Evolutionary conservation across 139 green algal genomes (phyloP), one percentile per base, ranked within the genome.

Genomic region (Chlorella sp.): DNA sequence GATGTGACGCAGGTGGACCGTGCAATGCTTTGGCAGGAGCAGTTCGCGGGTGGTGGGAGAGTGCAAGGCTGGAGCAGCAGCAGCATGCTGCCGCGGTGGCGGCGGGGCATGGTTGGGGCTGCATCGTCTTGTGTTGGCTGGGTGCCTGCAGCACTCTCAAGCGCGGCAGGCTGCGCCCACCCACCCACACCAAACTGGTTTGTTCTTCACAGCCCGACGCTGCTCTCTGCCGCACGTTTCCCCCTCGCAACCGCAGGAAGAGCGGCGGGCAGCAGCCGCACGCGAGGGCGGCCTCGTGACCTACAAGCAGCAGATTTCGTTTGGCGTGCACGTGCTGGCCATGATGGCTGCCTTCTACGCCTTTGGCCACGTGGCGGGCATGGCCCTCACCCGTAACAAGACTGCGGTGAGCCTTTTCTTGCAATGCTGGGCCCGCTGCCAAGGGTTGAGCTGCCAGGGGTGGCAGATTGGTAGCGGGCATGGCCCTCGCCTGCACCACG

Each of bases 261-360:
- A 92, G n/a, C 94, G 95, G 76, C 67, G 77, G 30, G 74, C 88
- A 60, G 88, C 85, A 20, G 87, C 86, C n/a, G 84, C 62, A 40
- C 48, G 78, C 0, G 86, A 90, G 44, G 85, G 84, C 54, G 80
- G 81, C 28, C 76, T 97, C 11, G 83, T 78, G 11, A 94, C 87
- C 19, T 93, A 90, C 26, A 89, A 87, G 64, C 80, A 95, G 75
- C 94, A 97, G 86, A 81, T 96, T 8, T 89, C 85, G 0, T 96
- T 94, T 88, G 94, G 92, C 4, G 68, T 94, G n/a, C 94, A 97
- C 80, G 89, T 97, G 32, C 44, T 96, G 1, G 90, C 93, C 0
- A 95, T 94, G 76, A 97, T 97, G 94, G 91, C 87, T 26, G 90
- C 92, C 6, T 95, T 95, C 65, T 96, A 93, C 79, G 87, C 91